Conservation (phyloP, 208 protist genomes). For the Jaenimonas drosophilae region DNA sequence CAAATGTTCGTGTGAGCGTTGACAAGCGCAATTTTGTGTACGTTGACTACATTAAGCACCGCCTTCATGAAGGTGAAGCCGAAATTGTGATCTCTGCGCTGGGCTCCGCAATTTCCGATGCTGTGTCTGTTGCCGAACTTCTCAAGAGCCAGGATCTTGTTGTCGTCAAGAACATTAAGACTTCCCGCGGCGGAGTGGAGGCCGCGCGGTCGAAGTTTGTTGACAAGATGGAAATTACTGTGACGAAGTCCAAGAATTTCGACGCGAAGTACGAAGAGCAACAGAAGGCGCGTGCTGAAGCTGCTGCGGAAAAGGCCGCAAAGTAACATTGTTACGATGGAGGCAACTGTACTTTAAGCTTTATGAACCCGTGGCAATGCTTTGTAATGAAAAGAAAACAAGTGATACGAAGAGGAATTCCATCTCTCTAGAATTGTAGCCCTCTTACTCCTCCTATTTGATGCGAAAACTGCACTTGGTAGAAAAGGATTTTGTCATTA, state of each 20-base stretch:
- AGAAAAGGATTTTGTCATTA: too few relatives aligned
- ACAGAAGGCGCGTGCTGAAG: conserved; percentile 26
- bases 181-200: conserved; percentile 62
- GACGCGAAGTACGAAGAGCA: conserved; percentile 73
- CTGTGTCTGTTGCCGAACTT: conserved; percentile 80
- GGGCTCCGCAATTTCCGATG: conserved; percentile 74
- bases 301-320: too few relatives aligned
- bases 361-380: too few relatives aligned
- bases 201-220: conserved; percentile 40
- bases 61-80: conserved; percentile 53
- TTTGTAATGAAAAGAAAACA: too few relatives aligned
- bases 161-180: conserved; percentile 72
- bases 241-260: conserved; percentile 72
- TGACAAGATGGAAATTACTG: conserved; percentile 75
- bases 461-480: too few relatives aligned
- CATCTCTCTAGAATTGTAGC: too few relatives aligned
- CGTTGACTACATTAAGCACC: conserved; percentile 79
- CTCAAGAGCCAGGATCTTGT: conserved; percentile 82
- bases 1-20: conserved; percentile 66
- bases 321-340: too few relatives aligned
- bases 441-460: too few relatives aligned
- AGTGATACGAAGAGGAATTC: too few relatives aligned
- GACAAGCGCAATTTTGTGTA: conserved; percentile 77
- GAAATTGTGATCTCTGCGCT: conserved; percentile 73
- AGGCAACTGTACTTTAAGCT: too few relatives aligned